Percentiles rank a stretch among this genome's conserved stretches.
phyloP scores from a whole-genome alignment of 23 red algal genomes.

The Gracilaria caudata region DNA sequence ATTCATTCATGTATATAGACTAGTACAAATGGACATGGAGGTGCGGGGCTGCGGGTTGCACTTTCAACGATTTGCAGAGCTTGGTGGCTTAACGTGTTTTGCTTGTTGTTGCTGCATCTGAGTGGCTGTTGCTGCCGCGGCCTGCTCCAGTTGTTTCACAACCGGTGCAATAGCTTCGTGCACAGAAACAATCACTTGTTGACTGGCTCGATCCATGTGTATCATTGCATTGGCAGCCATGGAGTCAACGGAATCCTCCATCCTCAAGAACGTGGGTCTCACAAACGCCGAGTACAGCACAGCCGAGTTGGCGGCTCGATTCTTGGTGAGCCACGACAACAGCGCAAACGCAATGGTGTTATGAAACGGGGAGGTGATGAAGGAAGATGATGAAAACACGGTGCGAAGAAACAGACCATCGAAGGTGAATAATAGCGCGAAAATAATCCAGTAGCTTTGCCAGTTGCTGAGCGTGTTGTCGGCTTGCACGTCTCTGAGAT shows the following conservation, averaged over 20 bases:
- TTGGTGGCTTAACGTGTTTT: neutral
- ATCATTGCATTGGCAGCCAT: slow-evolving; percentile 14
- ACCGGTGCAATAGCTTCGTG: slow-evolving; percentile 22
- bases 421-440: slow-evolving; percentile 32
- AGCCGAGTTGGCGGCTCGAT: slow-evolving; percentile 26
- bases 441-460: slow-evolving; percentile 52
- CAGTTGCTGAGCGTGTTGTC: slow-evolving; percentile 27
- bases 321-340: slow-evolving; percentile 41
- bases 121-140: neutral
- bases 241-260: slow-evolving; percentile 28
- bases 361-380: slow-evolving; percentile 30
- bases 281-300: slow-evolving; percentile 20
- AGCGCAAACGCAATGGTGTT: slow-evolving; percentile 20
- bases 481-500: neutral
- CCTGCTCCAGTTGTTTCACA: slow-evolving; percentile 19
- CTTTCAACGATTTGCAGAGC: neutral
- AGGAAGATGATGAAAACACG: neutral
- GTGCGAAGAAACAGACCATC: slow-evolving; percentile 10
- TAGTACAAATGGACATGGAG: neutral
- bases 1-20: neutral
- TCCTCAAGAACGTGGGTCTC: slow-evolving; percentile 21
- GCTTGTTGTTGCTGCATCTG: slow-evolving; percentile 26
- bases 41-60: neutral
- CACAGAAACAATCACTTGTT: slow-evolving; percentile 5
- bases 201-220: slow-evolving; percentile 20